A percentile compares a stretch with the other conserved stretches of the same genome.
Evolutionary conservation across 805 yeast species (phyloP).

Genomic region (Starmerella asiatica): DNA sequence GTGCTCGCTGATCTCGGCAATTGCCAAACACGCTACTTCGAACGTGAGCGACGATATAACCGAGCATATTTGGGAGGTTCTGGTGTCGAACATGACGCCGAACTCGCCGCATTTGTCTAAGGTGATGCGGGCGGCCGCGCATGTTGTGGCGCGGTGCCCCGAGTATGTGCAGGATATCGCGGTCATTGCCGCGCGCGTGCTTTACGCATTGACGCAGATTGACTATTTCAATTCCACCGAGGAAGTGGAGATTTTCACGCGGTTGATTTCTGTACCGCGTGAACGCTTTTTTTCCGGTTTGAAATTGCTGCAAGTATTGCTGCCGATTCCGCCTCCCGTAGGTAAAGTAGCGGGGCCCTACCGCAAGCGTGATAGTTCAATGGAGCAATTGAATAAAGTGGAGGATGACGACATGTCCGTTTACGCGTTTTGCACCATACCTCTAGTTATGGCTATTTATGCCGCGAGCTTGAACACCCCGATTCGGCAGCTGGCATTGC

Average conservation of each 20-base stretch:
- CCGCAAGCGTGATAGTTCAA: background rate
- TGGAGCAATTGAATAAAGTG: background rate
- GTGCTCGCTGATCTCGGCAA: slow-evolving; percentile 13
- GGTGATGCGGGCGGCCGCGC: slow-evolving; percentile 12
- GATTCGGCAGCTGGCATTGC: slow-evolving; percentile 15
- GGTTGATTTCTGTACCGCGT: slow-evolving; percentile 13
- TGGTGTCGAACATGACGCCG: slow-evolving; percentile 10
- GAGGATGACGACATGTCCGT: slow-evolving; percentile 1
- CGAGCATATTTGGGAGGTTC: slow-evolving; percentile 7
- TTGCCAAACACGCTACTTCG: slow-evolving; percentile 10
- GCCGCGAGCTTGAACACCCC: slow-evolving; percentile 12
- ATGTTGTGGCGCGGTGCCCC: slow-evolving; percentile 10
- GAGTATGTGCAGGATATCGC: slow-evolving; percentile 5
- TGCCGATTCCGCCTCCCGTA: slow-evolving; percentile 12
- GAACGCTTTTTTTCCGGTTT: slow-evolving; percentile 14
- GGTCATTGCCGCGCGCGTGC: slow-evolving; percentile 9
- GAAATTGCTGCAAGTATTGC: slow-evolving; percentile 10
- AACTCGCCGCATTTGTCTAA: slow-evolving; percentile 13
- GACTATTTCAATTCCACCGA: background rate
- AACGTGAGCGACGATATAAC: slow-evolving; percentile 7
- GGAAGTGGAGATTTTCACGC: slow-evolving; percentile 5
- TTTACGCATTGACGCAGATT: slow-evolving; percentile 10
- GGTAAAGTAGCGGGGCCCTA: slow-evolving; percentile 14
- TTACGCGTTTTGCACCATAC: slow-evolving; percentile 5
- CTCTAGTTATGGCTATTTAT: slow-evolving; percentile 13